A percentile compares a stretch with the other conserved stretches of the same genome.
phyloP scores from a whole-genome alignment of 805 yeast genomes.

The Yarrowia keelungensis region DNA sequence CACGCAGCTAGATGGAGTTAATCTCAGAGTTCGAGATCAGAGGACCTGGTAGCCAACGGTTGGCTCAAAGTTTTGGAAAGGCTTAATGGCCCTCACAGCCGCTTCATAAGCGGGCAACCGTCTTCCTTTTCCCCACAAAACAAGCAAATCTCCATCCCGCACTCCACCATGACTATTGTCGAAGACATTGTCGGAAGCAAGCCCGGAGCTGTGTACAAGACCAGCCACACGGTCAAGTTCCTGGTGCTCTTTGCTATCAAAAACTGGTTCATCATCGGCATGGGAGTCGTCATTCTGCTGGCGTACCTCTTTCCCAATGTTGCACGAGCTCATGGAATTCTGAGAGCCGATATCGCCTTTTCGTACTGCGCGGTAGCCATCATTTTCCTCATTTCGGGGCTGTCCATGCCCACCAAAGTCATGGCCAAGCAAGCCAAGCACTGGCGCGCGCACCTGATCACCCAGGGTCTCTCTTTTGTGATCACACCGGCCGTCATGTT shows the following conservation, averaged over 20 bases:
- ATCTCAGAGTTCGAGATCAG: constrained; percentile 19
- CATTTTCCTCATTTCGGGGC: constrained; percentile 81
- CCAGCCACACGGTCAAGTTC: constrained; percentile 12
- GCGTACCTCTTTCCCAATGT: constrained; percentile 82
- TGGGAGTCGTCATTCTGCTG: constrained; percentile 75
- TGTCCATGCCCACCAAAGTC: constrained; percentile 72
- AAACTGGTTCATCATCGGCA: constrained; percentile 79
- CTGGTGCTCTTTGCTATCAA: constrained; percentile 37
- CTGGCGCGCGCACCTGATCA: constrained; percentile 84
- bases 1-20: constrained; percentile 3
- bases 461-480: constrained; percentile 70
- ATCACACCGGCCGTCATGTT: constrained; percentile 73
- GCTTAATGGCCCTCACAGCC: constrained; percentile 1
- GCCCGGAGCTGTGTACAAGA: constrained; percentile 16
- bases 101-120: not conserved
- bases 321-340: constrained; percentile 81
- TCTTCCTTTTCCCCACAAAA: constrained; percentile 12
- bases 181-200: constrained; percentile 15
- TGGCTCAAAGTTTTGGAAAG: constrained; percentile 8
- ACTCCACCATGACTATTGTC: not conserved
- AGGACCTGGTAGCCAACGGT: not conserved
- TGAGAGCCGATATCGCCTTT: constrained; percentile 75
- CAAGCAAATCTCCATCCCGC: not conserved
- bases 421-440: constrained; percentile 66
- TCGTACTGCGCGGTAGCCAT: constrained; percentile 90